A percentile compares a stretch with the other conserved stretches of the same genome.
phyloP scores from a whole-genome alignment of 177 flowering plant genomes.

The Vitis hybrid region DNA sequence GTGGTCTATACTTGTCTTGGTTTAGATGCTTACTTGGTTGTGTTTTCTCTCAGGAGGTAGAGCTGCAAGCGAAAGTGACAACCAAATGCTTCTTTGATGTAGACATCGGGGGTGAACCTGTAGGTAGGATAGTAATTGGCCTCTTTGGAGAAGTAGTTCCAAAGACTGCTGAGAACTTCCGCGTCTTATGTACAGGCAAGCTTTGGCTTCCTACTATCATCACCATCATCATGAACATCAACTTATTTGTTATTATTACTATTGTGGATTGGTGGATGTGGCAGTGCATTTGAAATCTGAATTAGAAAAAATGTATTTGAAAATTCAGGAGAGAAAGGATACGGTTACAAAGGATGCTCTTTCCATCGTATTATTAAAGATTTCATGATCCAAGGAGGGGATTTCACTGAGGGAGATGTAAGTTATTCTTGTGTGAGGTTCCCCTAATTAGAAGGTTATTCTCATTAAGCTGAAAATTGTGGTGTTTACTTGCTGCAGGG shows the following conservation, averaged over 20 bases:
- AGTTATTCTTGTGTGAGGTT: constrained; percentile 7
- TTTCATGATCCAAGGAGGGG: constrained; percentile 91
- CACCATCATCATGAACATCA: too few relatives aligned
- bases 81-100: constrained; percentile 73
- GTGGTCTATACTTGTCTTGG: background rate
- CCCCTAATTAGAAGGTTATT: too few relatives aligned
- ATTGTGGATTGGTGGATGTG: background rate
- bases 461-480: background rate
- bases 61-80: constrained; percentile 69
- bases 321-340: constrained; percentile 70
- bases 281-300: background rate
- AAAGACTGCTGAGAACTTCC: constrained; percentile 69
- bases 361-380: constrained; percentile 77
- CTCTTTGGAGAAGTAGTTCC: constrained; percentile 76
- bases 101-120: constrained; percentile 63
- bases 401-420: constrained; percentile 71
- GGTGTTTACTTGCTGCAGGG: constrained; percentile 49
- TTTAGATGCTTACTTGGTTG: background rate
- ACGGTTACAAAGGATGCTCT: constrained; percentile 74
- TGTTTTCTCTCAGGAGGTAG: constrained; percentile 37
- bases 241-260: background rate
- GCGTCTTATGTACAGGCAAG: constrained; percentile 73
- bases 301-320: background rate
- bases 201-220: background rate
- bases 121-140: constrained; percentile 68